Base-by-base conservation (phyloP, 1,139 yeast genomes). In the Yamadazyma mexicana region DNA sequence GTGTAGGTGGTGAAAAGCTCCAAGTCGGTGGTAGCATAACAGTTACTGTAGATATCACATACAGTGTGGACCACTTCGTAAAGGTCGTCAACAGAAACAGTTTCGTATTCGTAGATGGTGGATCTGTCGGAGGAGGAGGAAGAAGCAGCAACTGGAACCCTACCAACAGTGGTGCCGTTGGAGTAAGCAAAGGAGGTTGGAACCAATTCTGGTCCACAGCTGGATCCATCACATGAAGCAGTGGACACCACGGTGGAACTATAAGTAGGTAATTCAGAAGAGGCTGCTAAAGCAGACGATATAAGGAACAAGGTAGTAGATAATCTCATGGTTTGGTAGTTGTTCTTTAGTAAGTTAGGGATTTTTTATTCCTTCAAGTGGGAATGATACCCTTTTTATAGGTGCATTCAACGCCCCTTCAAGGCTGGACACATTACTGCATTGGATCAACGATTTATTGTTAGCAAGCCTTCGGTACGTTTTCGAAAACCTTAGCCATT, bases 1-100 rank as follows among this genome's bases (percentile, higher is more conserved):
- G 73, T 67, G 42, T 57, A 57, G n/a, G 75, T 69, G 35, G 73
- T 61, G 39, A 50, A 55, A 20, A 58, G 55, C 43, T 60, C 61
- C 25, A 61, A 46, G 17, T 66, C 63, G 31, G 74, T 68, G 35
- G 75, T 69, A 29, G 59, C 63, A 36, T 55, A 54, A 47, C 76
- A 70, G 25, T 47, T 43, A 26, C 62, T 56, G 41, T 53, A 48
- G 7, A 46, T 44, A 38, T 59, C 61, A 51, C 77, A 71, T 16
- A 67, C 58, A 22, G 76, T 71, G 38, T 50, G 55, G 17, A 71
- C 61, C 25, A 59, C 60, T 35, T 60, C 55, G 33, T 53, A 47
- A 5, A 48, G 35, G 25, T 51, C 55, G 28, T 52, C 48, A 35
- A 55, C 56, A 25, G 60, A 51, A 17, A 56, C 66, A 27, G 69